phyloP scores from a whole-genome alignment of 2,329 filamentous ascomycete species.

The Raffaelea deltoideospora region DNA sequence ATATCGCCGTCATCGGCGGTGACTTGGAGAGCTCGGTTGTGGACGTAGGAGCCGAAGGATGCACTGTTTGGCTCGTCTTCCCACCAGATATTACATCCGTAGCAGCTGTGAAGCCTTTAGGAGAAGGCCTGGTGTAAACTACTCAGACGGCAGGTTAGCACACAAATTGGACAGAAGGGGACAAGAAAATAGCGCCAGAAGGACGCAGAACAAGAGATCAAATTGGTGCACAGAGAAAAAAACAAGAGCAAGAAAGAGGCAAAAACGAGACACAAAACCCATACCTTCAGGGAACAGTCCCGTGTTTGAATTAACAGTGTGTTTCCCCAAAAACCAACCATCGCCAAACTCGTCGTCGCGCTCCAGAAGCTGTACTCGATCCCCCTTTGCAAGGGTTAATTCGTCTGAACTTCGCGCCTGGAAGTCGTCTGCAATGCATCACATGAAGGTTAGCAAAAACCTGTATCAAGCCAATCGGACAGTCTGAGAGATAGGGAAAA shows the following conservation, averaged over 20 bases:
- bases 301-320: constrained; percentile 56
- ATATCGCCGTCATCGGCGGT: too few relatives aligned
- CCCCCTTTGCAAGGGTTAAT: constrained; percentile 71
- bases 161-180: background rate
- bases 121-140: constrained; percentile 49
- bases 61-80: too few relatives aligned
- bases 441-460: background rate
- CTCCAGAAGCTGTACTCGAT: constrained; percentile 70
- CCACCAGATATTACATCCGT: too few relatives aligned
- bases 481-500: background rate
- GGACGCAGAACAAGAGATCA: background rate
- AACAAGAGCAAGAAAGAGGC: background rate
- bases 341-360: constrained; percentile 81
- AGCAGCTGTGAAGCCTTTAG: constrained; percentile 23
- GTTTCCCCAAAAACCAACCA: constrained; percentile 69
- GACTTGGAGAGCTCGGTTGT: too few relatives aligned
- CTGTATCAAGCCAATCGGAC: too few relatives aligned
- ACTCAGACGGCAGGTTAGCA: background rate
- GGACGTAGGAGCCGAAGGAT: too few relatives aligned
- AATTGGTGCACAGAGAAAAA: background rate
- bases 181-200: background rate
- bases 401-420: constrained; percentile 83
- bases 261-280: constrained; percentile 9
- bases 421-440: constrained; percentile 67
- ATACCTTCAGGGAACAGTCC: constrained; percentile 74